Conservation (phyloP, 371 early-diverging fungal species). For the Mycotypha africana region DNA sequence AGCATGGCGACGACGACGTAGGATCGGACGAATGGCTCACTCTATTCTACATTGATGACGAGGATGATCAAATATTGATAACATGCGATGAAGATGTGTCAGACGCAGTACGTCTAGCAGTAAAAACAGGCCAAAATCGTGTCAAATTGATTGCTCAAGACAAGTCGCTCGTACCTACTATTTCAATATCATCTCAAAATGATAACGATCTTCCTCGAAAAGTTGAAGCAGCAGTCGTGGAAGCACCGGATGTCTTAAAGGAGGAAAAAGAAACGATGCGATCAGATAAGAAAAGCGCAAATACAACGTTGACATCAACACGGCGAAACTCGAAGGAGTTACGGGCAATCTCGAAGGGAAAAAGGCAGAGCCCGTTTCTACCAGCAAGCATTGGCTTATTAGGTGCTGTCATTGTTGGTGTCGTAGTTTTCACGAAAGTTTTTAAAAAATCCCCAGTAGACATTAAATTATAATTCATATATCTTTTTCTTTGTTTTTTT, state of each 20-base stretch:
- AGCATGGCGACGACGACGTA: conserved; percentile 17
- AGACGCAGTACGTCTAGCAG: conserved; percentile 76
- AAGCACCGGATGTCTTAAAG: too few relatives aligned
- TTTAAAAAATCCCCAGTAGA: background rate
- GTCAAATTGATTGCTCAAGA: conserved; percentile 67
- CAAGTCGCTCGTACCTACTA: background rate
- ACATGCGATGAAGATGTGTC: conserved; percentile 70
- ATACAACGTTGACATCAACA: background rate
- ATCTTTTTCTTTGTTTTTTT: too few relatives aligned
- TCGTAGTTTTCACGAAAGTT: conserved; percentile 28
- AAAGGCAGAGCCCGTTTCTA: conserved; percentile 13
- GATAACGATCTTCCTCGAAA: background rate
- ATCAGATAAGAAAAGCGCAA: too few relatives aligned
- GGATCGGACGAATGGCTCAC: conserved; percentile 40
- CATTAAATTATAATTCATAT: too few relatives aligned
- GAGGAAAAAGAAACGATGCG: too few relatives aligned
- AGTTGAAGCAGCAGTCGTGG: background rate
- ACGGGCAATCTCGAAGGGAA: background rate
- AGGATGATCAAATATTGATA: conserved; percentile 76
- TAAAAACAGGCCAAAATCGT: conserved; percentile 59
- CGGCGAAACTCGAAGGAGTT: too few relatives aligned
- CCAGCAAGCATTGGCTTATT: conserved; percentile 42
- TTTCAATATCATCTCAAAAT: background rate
- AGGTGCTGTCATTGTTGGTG: conserved; percentile 38
- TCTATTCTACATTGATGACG: conserved; percentile 83